Conservation (phyloP, 495 filamentous ascomycete species). For the Bathelium albidoporum region DNA sequence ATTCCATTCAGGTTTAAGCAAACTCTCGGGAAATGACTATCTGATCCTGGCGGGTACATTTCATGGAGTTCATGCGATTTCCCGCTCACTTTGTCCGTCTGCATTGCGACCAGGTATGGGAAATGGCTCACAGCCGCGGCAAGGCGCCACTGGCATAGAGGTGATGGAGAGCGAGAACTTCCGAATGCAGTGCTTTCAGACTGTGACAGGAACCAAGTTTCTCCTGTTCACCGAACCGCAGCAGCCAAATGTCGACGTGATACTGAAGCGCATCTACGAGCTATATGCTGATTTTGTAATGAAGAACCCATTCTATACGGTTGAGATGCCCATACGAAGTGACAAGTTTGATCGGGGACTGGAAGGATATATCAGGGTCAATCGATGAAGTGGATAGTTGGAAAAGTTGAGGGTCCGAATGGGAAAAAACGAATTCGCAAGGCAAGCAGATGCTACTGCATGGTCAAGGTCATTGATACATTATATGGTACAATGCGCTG, state of each 20-base stretch:
- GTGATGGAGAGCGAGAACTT: conserved; percentile 85
- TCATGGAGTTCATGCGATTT: conserved; percentile 93
- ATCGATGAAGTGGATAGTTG: neutral
- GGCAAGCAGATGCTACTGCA: neutral
- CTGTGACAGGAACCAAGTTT: conserved; percentile 89
- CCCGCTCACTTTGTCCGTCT: conserved; percentile 50
- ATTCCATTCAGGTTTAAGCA: conserved; percentile 73
- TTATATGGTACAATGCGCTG: neutral
- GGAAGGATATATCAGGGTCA: conserved; percentile 47
- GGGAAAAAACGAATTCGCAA: too few species aligned
- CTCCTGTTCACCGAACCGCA: conserved; percentile 88
- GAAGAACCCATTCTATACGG: conserved; percentile 98
- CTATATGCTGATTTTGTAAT: conserved; percentile 94
- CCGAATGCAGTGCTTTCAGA: conserved; percentile 89
- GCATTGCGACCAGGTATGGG: conserved; percentile 20
- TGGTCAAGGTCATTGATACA: neutral
- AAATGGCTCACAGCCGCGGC: conserved; percentile 38
- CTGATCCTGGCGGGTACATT: conserved; percentile 97
- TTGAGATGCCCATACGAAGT: conserved; percentile 94
- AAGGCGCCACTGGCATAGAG: conserved; percentile 65
- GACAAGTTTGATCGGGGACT: conserved; percentile 88
- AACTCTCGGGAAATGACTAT: conserved; percentile 86
- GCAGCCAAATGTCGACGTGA: conserved; percentile 74
- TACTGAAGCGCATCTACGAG: conserved; percentile 80
- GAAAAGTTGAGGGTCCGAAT: too few species aligned